A percentile compares a stretch with the other conserved stretches of the same genome.
Conservation (phyloP, 129 eudicot genomes). For the Pittosporum tobira region DNA sequence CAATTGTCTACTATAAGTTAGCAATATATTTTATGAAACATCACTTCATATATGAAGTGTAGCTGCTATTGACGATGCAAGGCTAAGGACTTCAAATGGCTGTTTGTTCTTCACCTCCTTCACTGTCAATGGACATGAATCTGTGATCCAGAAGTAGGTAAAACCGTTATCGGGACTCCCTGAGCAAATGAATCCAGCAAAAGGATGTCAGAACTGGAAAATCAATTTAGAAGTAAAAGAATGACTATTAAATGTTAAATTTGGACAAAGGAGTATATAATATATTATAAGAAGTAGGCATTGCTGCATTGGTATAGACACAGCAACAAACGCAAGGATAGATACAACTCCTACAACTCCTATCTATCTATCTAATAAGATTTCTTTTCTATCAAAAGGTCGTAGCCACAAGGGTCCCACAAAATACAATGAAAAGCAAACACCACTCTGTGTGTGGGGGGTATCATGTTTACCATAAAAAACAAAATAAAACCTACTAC, state of each 20-base stretch:
- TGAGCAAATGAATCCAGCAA: conserved; percentile 9
- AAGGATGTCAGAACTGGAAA: neutral
- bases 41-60: conserved; percentile 58
- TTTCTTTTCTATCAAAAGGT: too few species aligned
- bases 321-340: too few species aligned
- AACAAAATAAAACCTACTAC: neutral
- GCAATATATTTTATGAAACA: neutral
- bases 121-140: conserved; percentile 86
- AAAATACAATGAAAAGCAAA: too few species aligned
- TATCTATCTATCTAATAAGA: too few species aligned
- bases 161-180: conserved; percentile 69
- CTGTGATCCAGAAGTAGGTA: conserved; percentile 91
- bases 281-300: neutral
- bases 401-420: too few species aligned
- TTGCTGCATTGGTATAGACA: neutral
- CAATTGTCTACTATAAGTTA: neutral
- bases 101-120: conserved; percentile 72
- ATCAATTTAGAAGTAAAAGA: neutral
- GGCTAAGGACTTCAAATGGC: conserved; percentile 88
- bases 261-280: too few species aligned
- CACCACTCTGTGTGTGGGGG: neutral
- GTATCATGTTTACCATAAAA: neutral
- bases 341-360: too few species aligned
- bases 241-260: neutral
- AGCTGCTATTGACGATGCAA: conserved; percentile 81